Evolutionary conservation across 1,284 basidiomycete genomes (phyloP).

Genomic region (Apiotrichum montevideense): DNA sequence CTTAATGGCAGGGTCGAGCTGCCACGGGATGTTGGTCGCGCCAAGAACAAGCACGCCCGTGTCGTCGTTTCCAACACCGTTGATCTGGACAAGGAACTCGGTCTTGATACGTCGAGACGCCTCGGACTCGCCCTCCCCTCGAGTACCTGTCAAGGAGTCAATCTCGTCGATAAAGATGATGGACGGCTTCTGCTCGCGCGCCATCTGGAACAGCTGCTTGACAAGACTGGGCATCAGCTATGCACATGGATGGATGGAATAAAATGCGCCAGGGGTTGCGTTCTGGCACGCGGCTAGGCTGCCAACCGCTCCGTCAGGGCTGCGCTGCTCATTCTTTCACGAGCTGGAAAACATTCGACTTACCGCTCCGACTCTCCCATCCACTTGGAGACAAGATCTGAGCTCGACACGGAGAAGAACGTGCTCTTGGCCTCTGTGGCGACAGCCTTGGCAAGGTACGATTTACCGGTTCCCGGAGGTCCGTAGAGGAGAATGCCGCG

Average conservation of each 20-base stretch:
- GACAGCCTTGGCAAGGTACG: constrained; percentile 93
- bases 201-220: constrained; percentile 94
- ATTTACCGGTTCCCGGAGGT: constrained; percentile 88
- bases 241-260: not conserved
- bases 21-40: constrained; percentile 97
- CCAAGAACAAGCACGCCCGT: constrained; percentile 97
- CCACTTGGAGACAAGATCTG: constrained; percentile 98
- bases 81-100: constrained; percentile 90
- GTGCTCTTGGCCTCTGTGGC: constrained; percentile 98
- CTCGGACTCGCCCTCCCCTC: constrained; percentile 94
- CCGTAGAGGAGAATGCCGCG: constrained; percentile 92
- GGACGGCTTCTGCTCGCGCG: constrained; percentile 89
- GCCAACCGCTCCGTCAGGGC: too few species aligned
- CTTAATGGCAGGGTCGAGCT: constrained; percentile 95
- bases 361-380: constrained; percentile 96
- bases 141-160: constrained; percentile 88
- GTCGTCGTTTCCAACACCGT: constrained; percentile 96
- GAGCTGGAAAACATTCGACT: constrained; percentile 33
- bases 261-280: too few species aligned
- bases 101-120: constrained; percentile 96
- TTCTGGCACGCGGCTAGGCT: too few species aligned
- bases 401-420: constrained; percentile 93
- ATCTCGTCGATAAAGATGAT: constrained; percentile 99
- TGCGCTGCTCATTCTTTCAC: too few species aligned
- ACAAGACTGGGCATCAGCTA: constrained; percentile 61